These are phyloP conservation scores for Saturnispora halmiae DNA, from an alignment of 805 yeast genomes.

Conservation along the genomic window DNA sequence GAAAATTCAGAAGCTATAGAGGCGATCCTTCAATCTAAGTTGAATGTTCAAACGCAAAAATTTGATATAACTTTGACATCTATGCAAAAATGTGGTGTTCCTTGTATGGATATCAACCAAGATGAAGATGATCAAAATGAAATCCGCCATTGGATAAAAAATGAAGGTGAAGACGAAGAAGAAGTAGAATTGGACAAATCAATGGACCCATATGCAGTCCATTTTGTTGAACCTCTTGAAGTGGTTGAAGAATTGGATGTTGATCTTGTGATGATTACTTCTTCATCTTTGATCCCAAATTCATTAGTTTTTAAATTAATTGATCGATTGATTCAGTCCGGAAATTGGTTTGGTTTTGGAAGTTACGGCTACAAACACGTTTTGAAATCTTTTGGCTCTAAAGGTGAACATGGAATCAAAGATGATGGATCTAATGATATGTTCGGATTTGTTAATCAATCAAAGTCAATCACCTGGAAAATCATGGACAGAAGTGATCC, in stretches of 20 bases:
- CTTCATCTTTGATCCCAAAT: constrained; percentile 1
- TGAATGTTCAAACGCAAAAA: neutral
- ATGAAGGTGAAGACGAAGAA: neutral
- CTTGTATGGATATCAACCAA: constrained; percentile 15
- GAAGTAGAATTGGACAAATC: constrained; percentile 1
- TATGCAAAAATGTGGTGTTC: constrained; percentile 15
- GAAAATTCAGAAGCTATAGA: neutral
- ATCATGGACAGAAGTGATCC: constrained; percentile 25
- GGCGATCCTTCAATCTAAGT: neutral
- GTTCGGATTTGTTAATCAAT: constrained; percentile 16
- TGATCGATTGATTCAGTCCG: neutral
- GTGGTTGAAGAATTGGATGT: neutral
- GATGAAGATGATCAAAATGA: constrained; percentile 20
- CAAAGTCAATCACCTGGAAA: constrained; percentile 24
- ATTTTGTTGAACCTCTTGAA: constrained; percentile 21
- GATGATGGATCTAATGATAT: constrained; percentile 26
- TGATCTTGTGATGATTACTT: neutral
- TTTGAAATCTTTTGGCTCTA: constrained; percentile 20
- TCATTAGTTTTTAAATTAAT: neutral
- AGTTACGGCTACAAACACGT: constrained; percentile 25
- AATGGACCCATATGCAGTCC: constrained; percentile 20
- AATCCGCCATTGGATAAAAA: constrained; percentile 24
- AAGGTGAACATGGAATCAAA: constrained; percentile 23
- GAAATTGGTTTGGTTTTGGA: constrained; percentile 22
- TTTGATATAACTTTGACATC: neutral